Conservation (phyloP, 352 stramenopile species). For the Phytophthora sansomeana region DNA sequence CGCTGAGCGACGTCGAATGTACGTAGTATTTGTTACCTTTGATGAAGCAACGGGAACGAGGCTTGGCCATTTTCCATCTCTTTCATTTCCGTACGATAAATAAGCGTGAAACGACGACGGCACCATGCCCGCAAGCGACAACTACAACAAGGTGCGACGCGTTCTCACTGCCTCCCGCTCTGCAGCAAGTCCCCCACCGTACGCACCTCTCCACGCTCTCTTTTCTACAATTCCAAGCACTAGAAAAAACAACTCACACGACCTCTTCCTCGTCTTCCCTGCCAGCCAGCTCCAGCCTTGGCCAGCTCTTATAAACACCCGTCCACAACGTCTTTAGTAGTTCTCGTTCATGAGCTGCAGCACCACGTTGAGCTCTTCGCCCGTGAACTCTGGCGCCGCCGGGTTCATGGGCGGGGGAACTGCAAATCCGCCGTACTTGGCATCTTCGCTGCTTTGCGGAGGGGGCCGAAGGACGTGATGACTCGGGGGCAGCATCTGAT, state of each 20-base stretch:
- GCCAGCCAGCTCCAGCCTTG: not conserved
- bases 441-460: constrained; percentile 47
- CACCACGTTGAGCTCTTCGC: constrained; percentile 80
- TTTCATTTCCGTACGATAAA: constrained; percentile 22
- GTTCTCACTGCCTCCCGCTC: constrained; percentile 15
- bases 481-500: constrained; percentile 36
- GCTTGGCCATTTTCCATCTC: no score
- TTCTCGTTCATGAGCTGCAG: constrained; percentile 84
- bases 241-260: constrained; percentile 33
- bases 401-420: constrained; percentile 73
- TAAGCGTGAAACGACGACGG: constrained; percentile 13
- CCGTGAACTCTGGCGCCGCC: constrained; percentile 74
- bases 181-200: constrained; percentile 6
- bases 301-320: constrained; percentile 13
- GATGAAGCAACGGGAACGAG: no score
- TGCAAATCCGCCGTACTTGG: constrained; percentile 58
- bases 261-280: constrained; percentile 4
- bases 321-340: constrained; percentile 39
- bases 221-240: constrained; percentile 36
- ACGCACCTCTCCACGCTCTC: constrained; percentile 10
- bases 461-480: constrained; percentile 72
- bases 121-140: constrained; percentile 2
- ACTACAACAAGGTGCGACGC: constrained; percentile 19
- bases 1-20: constrained; percentile 5
- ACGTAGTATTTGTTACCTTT: constrained; percentile 14